Percentiles rank a stretch among this genome's conserved stretches.
Evolutionary conservation across 768 basidiomycete species (phyloP).

Genomic region (Auricularia sp.): DNA sequence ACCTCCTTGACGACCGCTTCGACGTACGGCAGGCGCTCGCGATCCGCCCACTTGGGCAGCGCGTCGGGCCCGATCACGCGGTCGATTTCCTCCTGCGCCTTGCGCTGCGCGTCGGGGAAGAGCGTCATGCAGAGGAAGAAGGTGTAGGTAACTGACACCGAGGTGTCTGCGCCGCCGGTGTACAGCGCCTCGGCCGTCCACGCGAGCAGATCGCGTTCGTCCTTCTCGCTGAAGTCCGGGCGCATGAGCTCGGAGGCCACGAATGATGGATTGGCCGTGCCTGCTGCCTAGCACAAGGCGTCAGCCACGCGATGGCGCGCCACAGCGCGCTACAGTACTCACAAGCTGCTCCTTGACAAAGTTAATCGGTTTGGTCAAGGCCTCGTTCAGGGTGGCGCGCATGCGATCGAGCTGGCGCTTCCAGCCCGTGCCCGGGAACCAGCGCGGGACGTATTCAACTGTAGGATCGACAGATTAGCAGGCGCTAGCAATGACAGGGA

Average conservation of each 20-base stretch:
- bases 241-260: background rate
- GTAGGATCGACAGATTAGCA: background rate
- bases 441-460: constrained; percentile 6
- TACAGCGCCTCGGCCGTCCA: background rate
- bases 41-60: background rate
- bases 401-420: background rate
- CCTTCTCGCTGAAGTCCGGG: background rate
- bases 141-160: background rate
- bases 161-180: background rate
- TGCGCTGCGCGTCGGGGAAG: constrained; percentile 18
- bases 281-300: background rate
- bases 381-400: background rate
- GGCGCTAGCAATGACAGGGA: background rate
- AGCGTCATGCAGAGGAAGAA: constrained; percentile 21
- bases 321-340: background rate
- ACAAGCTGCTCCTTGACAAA: background rate
- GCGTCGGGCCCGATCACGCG: constrained; percentile 12
- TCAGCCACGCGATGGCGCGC: background rate
- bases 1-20: constrained; percentile 14
- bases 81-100: constrained; percentile 21
- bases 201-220: background rate
- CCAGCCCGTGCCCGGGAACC: background rate
- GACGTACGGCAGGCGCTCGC: constrained; percentile 14
- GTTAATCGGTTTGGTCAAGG: background rate
- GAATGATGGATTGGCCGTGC: background rate